These are phyloP conservation scores for Rubia tinctorum DNA, from an alignment of 305 asterid genomes.

Conservation along the genomic window DNA sequence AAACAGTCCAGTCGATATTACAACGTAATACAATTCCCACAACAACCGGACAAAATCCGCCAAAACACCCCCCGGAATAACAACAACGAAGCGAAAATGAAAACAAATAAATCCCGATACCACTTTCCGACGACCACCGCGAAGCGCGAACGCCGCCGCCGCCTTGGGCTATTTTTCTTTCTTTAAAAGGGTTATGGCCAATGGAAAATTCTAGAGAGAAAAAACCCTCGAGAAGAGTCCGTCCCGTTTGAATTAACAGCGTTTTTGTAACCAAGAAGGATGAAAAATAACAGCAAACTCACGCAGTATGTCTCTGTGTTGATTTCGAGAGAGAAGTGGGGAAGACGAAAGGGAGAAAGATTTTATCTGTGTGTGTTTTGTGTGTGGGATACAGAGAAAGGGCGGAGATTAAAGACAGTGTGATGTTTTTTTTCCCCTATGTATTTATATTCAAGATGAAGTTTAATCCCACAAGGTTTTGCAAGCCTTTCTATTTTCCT, in stretches of 20 bases:
- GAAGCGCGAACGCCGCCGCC: constrained; percentile 1
- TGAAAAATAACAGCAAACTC: not conserved
- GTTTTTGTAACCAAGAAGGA: not conserved
- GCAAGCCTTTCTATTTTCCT: not conserved
- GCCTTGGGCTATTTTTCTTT: not conserved
- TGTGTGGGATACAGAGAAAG: constrained; percentile 24
- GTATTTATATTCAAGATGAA: not conserved
- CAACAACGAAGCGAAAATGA: constrained; percentile 7
- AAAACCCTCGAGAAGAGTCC: not conserved
- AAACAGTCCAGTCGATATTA: constrained; percentile 20
- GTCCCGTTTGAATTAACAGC: not conserved
- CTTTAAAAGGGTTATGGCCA: not conserved
- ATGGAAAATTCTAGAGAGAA: not conserved
- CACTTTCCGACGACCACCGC: not conserved
- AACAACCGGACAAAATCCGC: not conserved
- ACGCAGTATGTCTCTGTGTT: not conserved
- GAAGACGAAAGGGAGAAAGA: constrained; percentile 27
- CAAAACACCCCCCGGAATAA: constrained; percentile 24
- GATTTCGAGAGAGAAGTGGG: not conserved
- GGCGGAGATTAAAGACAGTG: constrained; percentile 11
- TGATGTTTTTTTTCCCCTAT: constrained; percentile 5
- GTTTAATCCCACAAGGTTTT: constrained; percentile 1
- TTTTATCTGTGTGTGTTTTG: too few species aligned
- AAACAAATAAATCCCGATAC: not conserved
- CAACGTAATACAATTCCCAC: not conserved